Conservation (phyloP, 108 stramenopile genomes). For the Pseudonitzschia multiseries region DNA sequence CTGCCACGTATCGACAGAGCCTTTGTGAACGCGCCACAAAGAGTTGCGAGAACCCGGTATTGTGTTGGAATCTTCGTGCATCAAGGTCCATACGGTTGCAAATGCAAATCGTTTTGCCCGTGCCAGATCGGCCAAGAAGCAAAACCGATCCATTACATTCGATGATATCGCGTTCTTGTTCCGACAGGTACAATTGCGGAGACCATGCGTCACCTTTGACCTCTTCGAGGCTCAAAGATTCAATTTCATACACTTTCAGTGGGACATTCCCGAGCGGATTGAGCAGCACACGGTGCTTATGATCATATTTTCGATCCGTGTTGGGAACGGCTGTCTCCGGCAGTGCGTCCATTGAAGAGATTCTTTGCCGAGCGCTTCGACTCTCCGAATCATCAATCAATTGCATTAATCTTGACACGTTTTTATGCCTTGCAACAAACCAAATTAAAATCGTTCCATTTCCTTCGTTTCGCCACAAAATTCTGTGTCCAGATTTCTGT, state of each 20-base stretch:
- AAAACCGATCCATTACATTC: constrained; percentile 46
- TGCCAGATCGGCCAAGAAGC: constrained; percentile 48
- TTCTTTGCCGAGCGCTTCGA: constrained; percentile 33
- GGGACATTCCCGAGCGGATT: constrained; percentile 44
- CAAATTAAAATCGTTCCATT: constrained; percentile 7
- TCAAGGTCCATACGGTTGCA: constrained; percentile 50
- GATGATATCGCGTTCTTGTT: constrained; percentile 42
- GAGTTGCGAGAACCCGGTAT: constrained; percentile 36
- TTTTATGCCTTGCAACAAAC: constrained; percentile 55
- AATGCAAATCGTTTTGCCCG: constrained; percentile 58
- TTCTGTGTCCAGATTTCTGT: constrained; percentile 45
- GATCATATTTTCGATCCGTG: no score
- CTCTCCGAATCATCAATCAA: constrained; percentile 50
- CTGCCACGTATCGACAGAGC: constrained; percentile 46
- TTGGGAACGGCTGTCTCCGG: neutral
- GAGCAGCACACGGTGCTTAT: constrained; percentile 13
- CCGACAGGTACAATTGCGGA: constrained; percentile 44
- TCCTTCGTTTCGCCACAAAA: constrained; percentile 30
- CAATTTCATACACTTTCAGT: constrained; percentile 46
- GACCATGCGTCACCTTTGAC: constrained; percentile 22
- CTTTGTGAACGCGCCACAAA: constrained; percentile 49
- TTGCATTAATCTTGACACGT: constrained; percentile 43
- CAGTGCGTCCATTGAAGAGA: neutral
- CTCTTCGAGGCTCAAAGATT: constrained; percentile 8
- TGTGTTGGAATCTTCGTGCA: constrained; percentile 1